These are phyloP conservation scores for Stagonosporopsis vannaccii DNA, from an alignment of 2,329 filamentous ascomycete species.

Conservation along the genomic window DNA sequence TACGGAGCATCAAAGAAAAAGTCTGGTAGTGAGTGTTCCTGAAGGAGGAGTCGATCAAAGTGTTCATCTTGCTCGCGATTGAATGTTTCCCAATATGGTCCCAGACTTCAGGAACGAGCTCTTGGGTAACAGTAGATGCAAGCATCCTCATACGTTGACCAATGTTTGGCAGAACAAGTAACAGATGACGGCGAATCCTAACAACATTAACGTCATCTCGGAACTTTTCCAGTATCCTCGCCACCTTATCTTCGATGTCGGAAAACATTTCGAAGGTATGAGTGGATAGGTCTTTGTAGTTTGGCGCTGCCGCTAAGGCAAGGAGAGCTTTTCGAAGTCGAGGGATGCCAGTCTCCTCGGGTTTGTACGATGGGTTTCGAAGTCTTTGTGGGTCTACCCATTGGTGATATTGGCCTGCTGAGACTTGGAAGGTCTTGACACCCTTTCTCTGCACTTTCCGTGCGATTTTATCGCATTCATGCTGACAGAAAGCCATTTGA, in stretches of 20 bases:
- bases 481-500: not conserved
- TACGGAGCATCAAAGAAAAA: constrained; percentile 5
- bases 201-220: constrained; percentile 9
- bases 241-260: constrained; percentile 4
- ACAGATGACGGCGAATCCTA: not conserved
- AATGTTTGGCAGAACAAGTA: not conserved
- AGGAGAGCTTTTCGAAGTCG: constrained; percentile 8
- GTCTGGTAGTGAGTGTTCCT: not conserved
- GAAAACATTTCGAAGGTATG: constrained; percentile 10
- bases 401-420: not conserved
- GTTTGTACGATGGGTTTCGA: not conserved
- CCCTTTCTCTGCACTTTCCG: constrained; percentile 11
- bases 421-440: constrained; percentile 12
- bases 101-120: not conserved
- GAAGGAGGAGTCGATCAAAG: not conserved
- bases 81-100: not conserved
- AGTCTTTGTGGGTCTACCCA: not conserved
- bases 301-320: constrained; percentile 4
- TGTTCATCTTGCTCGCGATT: not conserved
- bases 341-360: constrained; percentile 2
- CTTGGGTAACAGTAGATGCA: not conserved
- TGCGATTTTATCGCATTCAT: not conserved
- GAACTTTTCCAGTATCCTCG: constrained; percentile 3
- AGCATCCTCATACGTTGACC: not conserved
- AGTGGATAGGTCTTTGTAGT: not conserved